Conservation (phyloP, 371 early-diverging fungal genomes). For the Mortierella sp. region DNA sequence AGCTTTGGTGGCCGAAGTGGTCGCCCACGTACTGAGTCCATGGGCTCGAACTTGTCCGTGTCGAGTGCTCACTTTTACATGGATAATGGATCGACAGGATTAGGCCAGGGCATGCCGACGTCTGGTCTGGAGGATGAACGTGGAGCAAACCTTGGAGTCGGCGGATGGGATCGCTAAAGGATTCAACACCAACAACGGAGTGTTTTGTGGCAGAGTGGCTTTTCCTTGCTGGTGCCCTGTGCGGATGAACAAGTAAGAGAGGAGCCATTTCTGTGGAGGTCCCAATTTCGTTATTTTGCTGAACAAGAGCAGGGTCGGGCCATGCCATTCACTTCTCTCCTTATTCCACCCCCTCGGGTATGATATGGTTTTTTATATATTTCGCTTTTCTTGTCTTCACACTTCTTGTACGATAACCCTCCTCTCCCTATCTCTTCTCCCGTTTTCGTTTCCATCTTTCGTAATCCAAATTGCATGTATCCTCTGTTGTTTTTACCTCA, state of each 20-base stretch:
- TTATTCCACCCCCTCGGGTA: neutral
- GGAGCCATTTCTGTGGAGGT: neutral
- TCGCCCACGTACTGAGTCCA: too few relatives aligned
- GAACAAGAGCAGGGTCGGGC: neutral
- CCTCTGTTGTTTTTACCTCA: neutral
- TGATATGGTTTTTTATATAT: neutral
- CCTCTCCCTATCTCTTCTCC: neutral
- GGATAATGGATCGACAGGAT: conserved; percentile 6
- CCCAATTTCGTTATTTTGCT: neutral
- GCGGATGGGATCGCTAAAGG: conserved; percentile 38
- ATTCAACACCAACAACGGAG: too few relatives aligned
- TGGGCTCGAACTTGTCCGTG: conserved; percentile 12
- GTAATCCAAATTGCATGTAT: too few relatives aligned
- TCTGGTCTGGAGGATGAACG: too few relatives aligned
- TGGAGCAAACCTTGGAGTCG: neutral
- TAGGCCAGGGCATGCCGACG: too few relatives aligned
- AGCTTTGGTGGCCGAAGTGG: neutral
- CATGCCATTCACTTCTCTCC: neutral
- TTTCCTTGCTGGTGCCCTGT: too few relatives aligned
- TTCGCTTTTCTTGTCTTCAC: neutral
- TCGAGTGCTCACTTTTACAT: conserved; percentile 24
- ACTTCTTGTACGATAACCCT: neutral
- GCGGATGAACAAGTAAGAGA: too few relatives aligned
- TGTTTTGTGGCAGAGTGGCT: too few relatives aligned
- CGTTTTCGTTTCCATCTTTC: neutral